Conservation (phyloP, 192 early-diverging fungal genomes). For the Backusella mclennaniae region DNA sequence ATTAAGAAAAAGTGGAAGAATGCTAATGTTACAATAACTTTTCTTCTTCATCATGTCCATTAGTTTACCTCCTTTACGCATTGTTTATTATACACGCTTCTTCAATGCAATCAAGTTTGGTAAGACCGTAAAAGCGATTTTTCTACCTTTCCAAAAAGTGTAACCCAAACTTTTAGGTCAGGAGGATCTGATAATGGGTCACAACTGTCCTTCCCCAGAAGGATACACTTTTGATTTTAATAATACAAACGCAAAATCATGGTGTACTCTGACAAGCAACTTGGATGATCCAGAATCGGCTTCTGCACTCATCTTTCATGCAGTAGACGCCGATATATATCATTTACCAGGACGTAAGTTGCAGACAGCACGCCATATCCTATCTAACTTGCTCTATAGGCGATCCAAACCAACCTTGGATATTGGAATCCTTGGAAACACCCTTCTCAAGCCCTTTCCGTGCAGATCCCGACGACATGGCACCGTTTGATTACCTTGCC, state of each 20-base stretch:
- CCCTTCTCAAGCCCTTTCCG: constrained; percentile 12
- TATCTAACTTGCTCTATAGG: not conserved
- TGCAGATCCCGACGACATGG: not conserved
- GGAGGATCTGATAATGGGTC: not conserved
- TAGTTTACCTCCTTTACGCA: constrained; percentile 8
- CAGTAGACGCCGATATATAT: not conserved
- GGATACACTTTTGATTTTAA: constrained; percentile 12
- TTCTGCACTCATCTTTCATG: constrained; percentile 17
- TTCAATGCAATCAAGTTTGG: constrained; percentile 15
- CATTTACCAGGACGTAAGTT: constrained; percentile 11
- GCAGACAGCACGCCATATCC: too few species aligned
- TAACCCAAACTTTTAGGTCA: not conserved
- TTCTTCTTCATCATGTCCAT: not conserved
- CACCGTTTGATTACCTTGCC: constrained; percentile 16
- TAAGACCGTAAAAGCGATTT: not conserved
- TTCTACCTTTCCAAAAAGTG: not conserved
- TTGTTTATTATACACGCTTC: constrained; percentile 14
- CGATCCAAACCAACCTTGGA: constrained; percentile 7
- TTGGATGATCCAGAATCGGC: not conserved
- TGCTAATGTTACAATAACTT: not conserved
- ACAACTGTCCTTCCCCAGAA: constrained; percentile 7
- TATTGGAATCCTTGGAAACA: constrained; percentile 14
- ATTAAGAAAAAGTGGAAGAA: not conserved
- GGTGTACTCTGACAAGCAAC: constrained; percentile 15
- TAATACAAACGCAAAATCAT: not conserved